These are phyloP conservation scores for Geranium incanum DNA, from an alignment of 441 rosid genomes.

Conservation along the genomic window DNA sequence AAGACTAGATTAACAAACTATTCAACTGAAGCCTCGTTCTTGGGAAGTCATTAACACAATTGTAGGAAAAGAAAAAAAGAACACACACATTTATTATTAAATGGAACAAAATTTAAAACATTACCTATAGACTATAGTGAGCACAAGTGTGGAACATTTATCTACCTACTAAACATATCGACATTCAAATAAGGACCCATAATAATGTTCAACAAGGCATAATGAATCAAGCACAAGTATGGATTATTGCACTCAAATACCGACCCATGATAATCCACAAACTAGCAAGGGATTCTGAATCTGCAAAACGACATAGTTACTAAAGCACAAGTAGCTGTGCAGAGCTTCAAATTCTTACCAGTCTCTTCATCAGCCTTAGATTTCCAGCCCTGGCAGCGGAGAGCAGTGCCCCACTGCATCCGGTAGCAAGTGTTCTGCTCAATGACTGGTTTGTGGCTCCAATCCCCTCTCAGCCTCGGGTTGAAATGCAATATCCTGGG, in stretches of 20 bases:
- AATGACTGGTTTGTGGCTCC: conserved; percentile 88
- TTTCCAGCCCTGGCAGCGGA: conserved; percentile 75
- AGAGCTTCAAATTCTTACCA: conserved; percentile 31
- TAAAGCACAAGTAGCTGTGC: background rate
- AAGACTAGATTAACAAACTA: background rate
- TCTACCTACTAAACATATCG: background rate
- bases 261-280: background rate
- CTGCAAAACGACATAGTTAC: background rate
- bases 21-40: background rate
- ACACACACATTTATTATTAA: background rate
- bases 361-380: conserved; percentile 76
- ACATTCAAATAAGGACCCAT: background rate
- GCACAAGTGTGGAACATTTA: background rate
- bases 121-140: background rate
- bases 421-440: conserved; percentile 94
- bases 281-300: background rate
- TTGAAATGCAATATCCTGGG: conserved; percentile 87
- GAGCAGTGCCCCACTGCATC: conserved; percentile 87
- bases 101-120: background rate
- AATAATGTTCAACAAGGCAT: background rate
- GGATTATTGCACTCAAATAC: background rate
- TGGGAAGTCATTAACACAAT: background rate
- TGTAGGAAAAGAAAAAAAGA: background rate
- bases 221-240: background rate
- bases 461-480: conserved; percentile 85